Percentiles rank a stretch among this genome's conserved stretches.
These are phyloP conservation scores for Erythrophleum fordii DNA, from an alignment of 306 rosid genomes.

Conservation along the genomic window DNA sequence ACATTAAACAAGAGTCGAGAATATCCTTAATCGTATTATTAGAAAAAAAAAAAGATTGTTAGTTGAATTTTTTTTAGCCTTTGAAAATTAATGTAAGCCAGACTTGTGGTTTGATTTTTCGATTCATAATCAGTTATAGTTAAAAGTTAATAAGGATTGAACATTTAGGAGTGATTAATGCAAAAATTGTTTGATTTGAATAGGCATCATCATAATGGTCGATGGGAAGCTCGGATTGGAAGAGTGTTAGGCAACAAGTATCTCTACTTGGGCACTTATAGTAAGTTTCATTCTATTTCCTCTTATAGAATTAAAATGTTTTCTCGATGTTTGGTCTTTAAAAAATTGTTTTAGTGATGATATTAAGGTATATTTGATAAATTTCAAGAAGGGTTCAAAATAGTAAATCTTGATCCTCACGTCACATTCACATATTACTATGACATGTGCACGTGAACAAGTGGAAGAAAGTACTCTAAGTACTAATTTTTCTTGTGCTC, in stretches of 20 bases:
- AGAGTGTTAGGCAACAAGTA: constrained; percentile 91
- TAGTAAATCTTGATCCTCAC: not conserved
- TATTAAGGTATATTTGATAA: not conserved
- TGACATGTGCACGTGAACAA: constrained; percentile 31
- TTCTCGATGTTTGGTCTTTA: not conserved
- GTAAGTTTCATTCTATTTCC: constrained; percentile 50
- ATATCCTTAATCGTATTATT: not conserved
- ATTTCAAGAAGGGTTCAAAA: not conserved
- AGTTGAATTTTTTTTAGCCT: too few species aligned
- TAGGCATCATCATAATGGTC: constrained; percentile 94
- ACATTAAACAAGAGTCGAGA: not conserved
- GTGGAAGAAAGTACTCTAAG: constrained; percentile 6
- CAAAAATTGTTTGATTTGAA: not conserved
- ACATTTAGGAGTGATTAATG: not conserved
- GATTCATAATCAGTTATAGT: not conserved
- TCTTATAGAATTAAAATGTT: not conserved
- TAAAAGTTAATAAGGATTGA: not conserved
- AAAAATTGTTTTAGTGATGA: not conserved
- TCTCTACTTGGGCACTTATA: constrained; percentile 84
- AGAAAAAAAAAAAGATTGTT: too few species aligned
- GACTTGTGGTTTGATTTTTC: not conserved
- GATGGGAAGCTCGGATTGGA: constrained; percentile 99
- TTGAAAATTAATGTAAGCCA: not conserved
- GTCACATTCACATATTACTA: not conserved
- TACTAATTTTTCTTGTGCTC: constrained; percentile 15